Conservation (phyloP, 257 asterid species). For the Ocimum tenuiflorum region DNA sequence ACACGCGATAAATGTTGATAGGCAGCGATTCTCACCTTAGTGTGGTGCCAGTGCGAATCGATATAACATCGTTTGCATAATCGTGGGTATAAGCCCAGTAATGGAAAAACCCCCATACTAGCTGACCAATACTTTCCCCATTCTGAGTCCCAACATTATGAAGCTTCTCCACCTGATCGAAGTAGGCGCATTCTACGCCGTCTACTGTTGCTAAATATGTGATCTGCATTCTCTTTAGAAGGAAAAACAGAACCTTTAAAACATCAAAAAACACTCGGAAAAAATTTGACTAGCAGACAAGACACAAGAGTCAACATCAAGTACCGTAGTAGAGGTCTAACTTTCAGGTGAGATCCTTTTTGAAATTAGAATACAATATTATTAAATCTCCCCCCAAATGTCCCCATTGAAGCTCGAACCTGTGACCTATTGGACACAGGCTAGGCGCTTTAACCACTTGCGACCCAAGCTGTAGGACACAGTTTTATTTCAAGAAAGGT, state of each 20-base stretch:
- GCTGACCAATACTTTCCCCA: constrained; percentile 51
- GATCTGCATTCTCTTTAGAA: constrained; percentile 52
- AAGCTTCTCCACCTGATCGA: constrained; percentile 75
- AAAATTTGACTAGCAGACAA: background rate
- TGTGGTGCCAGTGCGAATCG: constrained; percentile 67
- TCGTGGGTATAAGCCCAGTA: constrained; percentile 96
- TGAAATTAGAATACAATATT: too few species aligned
- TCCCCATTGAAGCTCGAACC: too few species aligned
- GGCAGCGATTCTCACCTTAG: constrained; percentile 55
- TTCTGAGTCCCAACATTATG: constrained; percentile 55
- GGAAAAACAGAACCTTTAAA: too few species aligned
- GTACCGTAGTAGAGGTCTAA: too few species aligned
- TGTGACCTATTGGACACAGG: too few species aligned
- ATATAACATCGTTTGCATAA: constrained; percentile 75
- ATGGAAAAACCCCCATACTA: constrained; percentile 81
- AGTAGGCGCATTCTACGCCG: constrained; percentile 60
- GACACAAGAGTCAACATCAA: background rate
- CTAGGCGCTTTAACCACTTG: too few species aligned
- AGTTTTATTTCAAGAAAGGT: too few species aligned
- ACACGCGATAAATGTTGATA: too few species aligned
- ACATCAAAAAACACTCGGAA: too few species aligned
- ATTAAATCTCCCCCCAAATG: too few species aligned
- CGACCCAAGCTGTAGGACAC: too few species aligned
- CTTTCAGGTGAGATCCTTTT: too few species aligned
- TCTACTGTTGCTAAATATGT: constrained; percentile 59